Base-by-base conservation (phyloP, 306 rosid species). In the Datisca glomerata region DNA sequence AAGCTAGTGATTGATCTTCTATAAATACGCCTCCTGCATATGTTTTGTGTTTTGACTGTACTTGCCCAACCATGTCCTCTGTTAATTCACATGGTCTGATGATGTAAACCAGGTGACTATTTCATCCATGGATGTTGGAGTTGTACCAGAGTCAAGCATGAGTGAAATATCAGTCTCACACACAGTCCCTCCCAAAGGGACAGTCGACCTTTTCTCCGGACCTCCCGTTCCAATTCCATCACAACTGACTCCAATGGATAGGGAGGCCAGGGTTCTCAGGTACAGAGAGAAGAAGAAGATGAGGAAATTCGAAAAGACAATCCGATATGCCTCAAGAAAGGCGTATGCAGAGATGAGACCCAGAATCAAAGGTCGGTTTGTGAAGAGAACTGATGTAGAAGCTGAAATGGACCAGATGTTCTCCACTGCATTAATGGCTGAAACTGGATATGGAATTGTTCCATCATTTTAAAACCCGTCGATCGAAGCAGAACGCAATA, bases 261-360 rank as follows among this genome's bases (percentile, higher is more conserved):
- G 98, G 47, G 91, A 77, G 38, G 95, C 98, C 16, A 81, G 95
- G 59, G 95, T 89, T 35, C 65, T 83, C 7, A 67, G 98, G 57
- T 89, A 89, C 43, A 70, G 91, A 31, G 95, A 84, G 69, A 89
- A 89, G 37, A 89, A 84, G 75, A 89, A 89, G 75, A 61, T 66
- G 11, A 72, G 98, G 43, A 89, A 84, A 62, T 89, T 89, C 28
- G 93, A 84, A 81, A 89, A 89, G 55, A 89, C 93, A 8, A 89
- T 83, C 22, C 41, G 98, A 57, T 89, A 89, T 64, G 98, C 95
- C 14, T 89, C 95, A 8, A 77, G 98, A 69, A 84, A 89, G 57
- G 98, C 98, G 25, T 89, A 89, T 37, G 98, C 98, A 6, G 98
- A 89, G 54, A 89, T 95, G 24, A 56, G 98, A 16, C 98, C 95